Evolutionary conservation across 192 early-diverging fungal species (phyloP), one percentile per base, ranked within the genome.

Genomic region (Coemansia sp.): DNA sequence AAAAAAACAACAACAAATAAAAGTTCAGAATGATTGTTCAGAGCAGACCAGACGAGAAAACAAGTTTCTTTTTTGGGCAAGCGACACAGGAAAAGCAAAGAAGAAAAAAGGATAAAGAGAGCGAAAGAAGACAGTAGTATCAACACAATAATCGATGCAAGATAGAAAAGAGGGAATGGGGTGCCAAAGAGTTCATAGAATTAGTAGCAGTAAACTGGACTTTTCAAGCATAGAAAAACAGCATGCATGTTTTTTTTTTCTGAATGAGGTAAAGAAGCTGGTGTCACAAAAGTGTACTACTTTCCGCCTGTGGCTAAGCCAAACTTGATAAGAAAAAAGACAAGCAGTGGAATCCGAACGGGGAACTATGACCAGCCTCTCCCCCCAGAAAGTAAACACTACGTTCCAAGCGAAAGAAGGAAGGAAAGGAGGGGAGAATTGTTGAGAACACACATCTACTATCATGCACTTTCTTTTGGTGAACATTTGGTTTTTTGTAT

Each of bases 191-290:
- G 64, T 19, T 39, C 59, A 31, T 31, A 17, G 19, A 57, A 32
- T 31, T n/a, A 57, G 29, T 9, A 59, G 30, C 57, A 59, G 57
- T 59, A 59, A 59, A 59, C 57, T 31, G 33, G 57, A 59, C 30
- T 30, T 59, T 20, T n/a, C 25, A 32, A 59, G 57, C 53, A 54
- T 27, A 10, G 10, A 21, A 20, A 33, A 36, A 22, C 30, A 22
- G 30, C 51, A 29, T 60, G 24, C 19, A 51, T 10, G 24, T 36
- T 52, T 23, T 57, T 23, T 57, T 51, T 29, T 57, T 29, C n/a
- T 58, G 39, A 46, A 46, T 17, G 39, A 46, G 14, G 11, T 46
- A 46, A 46, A 46, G 9, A 46, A 36, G 10, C 33, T 17, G 39
- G 39, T 46, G 39, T 46, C 39, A 17, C 14, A 14, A 46, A 46